These are phyloP conservation scores for Tuber brumale DNA, from an alignment of 495 filamentous ascomycete species.

Conservation along the genomic window DNA sequence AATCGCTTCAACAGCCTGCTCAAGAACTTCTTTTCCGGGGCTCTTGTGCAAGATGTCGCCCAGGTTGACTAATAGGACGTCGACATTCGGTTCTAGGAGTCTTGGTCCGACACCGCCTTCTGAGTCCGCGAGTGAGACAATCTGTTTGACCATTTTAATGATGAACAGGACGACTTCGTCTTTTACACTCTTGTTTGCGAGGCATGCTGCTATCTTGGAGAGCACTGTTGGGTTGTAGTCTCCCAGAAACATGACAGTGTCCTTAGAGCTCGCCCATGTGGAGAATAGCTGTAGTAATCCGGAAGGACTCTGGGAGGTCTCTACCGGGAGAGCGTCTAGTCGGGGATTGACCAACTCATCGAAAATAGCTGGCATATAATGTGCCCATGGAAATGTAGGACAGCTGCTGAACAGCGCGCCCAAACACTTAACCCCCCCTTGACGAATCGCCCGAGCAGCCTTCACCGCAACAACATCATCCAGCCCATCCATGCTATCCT, in stretches of 20 bases:
- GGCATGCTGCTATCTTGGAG: slow-evolving; percentile 60
- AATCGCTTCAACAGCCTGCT: slow-evolving; percentile 68
- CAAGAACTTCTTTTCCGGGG: slow-evolving; percentile 62
- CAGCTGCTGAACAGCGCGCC: slow-evolving; percentile 66
- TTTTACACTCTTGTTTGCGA: slow-evolving; percentile 67
- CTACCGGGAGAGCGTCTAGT: slow-evolving; percentile 69
- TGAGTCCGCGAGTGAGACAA: slow-evolving; percentile 53
- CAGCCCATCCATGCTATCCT: slow-evolving; percentile 42
- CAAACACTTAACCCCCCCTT: slow-evolving; percentile 69
- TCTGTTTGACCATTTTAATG: slow-evolving; percentile 62
- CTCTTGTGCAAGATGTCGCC: slow-evolving; percentile 58
- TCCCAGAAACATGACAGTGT: slow-evolving; percentile 61
- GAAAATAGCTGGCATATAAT: slow-evolving; percentile 64
- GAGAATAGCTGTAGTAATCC: slow-evolving; percentile 71
- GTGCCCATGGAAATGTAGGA: slow-evolving; percentile 59
- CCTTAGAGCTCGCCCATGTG: slow-evolving; percentile 65
- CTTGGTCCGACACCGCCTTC: slow-evolving; percentile 53
- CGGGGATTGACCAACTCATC: slow-evolving; percentile 67
- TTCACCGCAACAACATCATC: slow-evolving; percentile 46
- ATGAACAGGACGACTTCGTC: slow-evolving; percentile 83
- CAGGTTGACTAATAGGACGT: slow-evolving; percentile 60
- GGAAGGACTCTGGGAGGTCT: slow-evolving; percentile 84
- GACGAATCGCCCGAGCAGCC: slow-evolving; percentile 62
- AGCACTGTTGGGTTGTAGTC: slow-evolving; percentile 59
- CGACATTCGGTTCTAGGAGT: slow-evolving; percentile 63